Percentiles rank a stretch among this genome's conserved stretches.
These are phyloP conservation scores for Aphanocladium album DNA, from an alignment of 2,329 filamentous ascomycete genomes.

Conservation along the genomic window DNA sequence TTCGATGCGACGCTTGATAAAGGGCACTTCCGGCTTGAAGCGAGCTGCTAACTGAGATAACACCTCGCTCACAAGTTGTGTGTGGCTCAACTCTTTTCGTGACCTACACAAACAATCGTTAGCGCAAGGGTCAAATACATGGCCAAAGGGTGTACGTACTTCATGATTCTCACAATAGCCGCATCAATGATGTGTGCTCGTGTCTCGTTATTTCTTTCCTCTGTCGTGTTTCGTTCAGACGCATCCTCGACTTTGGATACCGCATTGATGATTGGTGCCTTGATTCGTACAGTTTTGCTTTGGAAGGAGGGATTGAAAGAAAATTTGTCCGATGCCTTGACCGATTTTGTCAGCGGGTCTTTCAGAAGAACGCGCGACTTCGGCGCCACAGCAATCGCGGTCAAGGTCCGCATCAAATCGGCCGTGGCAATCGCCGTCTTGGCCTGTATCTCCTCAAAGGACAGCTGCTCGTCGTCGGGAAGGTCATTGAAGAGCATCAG, in stretches of 20 bases:
- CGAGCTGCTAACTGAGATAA: constrained; percentile 62
- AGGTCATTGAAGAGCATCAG: constrained; percentile 85
- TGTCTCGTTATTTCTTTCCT: constrained; percentile 70
- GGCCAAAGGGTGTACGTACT: constrained; percentile 60
- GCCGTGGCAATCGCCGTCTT: constrained; percentile 70
- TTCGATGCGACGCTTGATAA: constrained; percentile 80
- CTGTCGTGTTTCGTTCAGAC: constrained; percentile 63
- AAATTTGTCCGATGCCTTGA: constrained; percentile 74
- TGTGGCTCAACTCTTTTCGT: constrained; percentile 66
- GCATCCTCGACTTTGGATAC: constrained; percentile 80
- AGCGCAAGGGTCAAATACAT: constrained; percentile 17
- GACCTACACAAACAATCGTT: constrained; percentile 46
- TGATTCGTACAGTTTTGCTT: constrained; percentile 81
- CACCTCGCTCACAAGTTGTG: constrained; percentile 66
- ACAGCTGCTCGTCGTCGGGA: constrained; percentile 42
- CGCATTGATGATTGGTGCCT: constrained; percentile 76
- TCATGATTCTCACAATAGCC: constrained; percentile 78
- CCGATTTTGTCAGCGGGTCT: constrained; percentile 70
- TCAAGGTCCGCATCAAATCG: constrained; percentile 73
- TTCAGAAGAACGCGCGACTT: constrained; percentile 80
- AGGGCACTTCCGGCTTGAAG: constrained; percentile 70
- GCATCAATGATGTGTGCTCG: constrained; percentile 69
- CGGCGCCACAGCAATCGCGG: constrained; percentile 74
- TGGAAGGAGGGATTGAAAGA: constrained; percentile 76
- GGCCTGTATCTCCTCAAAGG: constrained; percentile 75